Base-by-base conservation (phyloP, 106 monocot species). In the Xerophyta viscosa region DNA sequence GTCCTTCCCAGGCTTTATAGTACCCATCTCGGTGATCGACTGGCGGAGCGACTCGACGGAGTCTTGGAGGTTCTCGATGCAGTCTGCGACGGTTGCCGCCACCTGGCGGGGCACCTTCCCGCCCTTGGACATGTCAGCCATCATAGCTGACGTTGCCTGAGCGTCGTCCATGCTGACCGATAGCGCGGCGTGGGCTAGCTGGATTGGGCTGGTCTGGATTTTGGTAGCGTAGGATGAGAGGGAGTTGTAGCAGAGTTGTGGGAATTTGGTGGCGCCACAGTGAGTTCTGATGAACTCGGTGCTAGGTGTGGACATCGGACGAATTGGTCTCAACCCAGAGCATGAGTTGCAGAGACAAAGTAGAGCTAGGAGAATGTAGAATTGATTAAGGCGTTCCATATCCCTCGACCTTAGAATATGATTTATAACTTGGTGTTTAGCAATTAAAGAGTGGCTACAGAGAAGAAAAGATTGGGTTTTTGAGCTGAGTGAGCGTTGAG, bases 161-260 rank as follows among this genome's bases (percentile, higher is more conserved):
- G 82, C 73, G 37, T 41, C 44, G 41, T 30, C 23, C 2, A 83
- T 65, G 62, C 47, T 73, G n/a, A 82, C 77, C 18, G 36, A 26
- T 1, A 82, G n/a, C n/a, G n/a, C n/a, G n/a, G n/a, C n/a, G n/a
- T n/a, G n/a, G n/a, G n/a, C n/a, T n/a, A n/a, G n/a, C 11, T 65
- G 48, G 23, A 41, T 42, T 42, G 64, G 72, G 52, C 62, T 70
- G 33, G 60, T 54, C 17, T 66, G 42, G 36, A 82, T 58, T n/a
- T 25, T 31, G 41, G 30, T 20, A 10, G 82, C 72, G 57, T 66
- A 65, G 55, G 69, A 12, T 21, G 77, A 68, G 39, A 82, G 77
- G 21, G 82, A 69, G 57, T n/a, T 36, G 65, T 65, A 57, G 48
- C 82, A 82, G 10, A 82, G 72, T 4, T 8, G 0, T 0, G 82